A percentile compares a stretch with the other conserved stretches of the same genome.
phyloP scores from a whole-genome alignment of 2,329 filamentous ascomycete genomes.

The Aschersonia sp. region DNA sequence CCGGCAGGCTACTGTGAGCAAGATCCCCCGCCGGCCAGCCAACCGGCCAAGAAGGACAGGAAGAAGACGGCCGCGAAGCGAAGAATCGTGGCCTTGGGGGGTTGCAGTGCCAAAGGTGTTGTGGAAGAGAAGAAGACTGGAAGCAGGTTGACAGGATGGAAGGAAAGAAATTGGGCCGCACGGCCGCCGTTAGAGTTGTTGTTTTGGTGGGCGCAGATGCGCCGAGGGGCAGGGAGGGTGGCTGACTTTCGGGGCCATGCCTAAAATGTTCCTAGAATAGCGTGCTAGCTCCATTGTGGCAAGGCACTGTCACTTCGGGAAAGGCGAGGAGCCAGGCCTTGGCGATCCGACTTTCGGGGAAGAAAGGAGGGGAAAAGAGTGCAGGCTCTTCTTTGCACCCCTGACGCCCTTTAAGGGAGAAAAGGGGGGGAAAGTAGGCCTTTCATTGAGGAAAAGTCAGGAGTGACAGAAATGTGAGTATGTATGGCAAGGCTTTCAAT shows the following conservation, averaged over 20 bases:
- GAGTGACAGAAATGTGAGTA: too few species aligned
- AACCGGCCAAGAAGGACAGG: neutral
- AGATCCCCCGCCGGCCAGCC: neutral
- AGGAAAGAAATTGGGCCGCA: neutral
- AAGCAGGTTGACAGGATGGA: neutral
- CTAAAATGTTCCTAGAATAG: neutral
- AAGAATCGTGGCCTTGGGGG: neutral
- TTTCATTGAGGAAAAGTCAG: too few species aligned
- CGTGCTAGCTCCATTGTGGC: neutral
- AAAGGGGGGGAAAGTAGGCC: too few species aligned
- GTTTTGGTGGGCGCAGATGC: neutral
- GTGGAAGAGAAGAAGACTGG: neutral
- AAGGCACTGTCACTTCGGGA: too few species aligned
- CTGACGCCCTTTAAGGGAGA: too few species aligned
- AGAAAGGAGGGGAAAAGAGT: too few species aligned
- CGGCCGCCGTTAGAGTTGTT: neutral
- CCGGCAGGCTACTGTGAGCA: neutral
- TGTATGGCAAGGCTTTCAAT: too few species aligned
- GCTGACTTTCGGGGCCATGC: neutral
- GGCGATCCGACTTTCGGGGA: too few species aligned
- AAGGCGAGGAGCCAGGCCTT: too few species aligned
- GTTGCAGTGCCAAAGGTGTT: neutral
- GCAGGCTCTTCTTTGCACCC: too few species aligned
- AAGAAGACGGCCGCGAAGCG: too few species aligned
- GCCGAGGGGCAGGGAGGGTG: neutral